Percentiles rank a stretch among this genome's conserved stretches.
Conservation (phyloP, 352 stramenopile species). For the Phytophthora aleatoria region DNA sequence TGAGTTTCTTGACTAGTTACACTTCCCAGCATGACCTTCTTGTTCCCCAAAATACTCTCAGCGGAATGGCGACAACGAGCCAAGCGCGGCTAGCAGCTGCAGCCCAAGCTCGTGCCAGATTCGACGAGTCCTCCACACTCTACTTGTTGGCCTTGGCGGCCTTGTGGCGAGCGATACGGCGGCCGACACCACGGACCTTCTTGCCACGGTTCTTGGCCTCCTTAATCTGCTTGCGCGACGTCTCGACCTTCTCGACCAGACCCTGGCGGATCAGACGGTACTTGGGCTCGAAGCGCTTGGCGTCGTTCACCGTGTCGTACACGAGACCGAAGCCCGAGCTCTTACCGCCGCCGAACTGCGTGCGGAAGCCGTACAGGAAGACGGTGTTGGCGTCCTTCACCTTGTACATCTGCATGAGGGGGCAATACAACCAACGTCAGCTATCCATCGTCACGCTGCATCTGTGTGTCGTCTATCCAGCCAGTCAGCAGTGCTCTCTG, state of each 20-base stretch:
- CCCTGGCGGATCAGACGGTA: slow-evolving; percentile 95
- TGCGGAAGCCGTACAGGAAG: slow-evolving; percentile 97
- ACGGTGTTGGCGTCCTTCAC: slow-evolving; percentile 95
- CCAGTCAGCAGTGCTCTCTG: slow-evolving; percentile 21
- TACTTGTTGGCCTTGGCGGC: slow-evolving; percentile 97
- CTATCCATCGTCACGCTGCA: slow-evolving; percentile 6
- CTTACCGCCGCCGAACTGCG: slow-evolving; percentile 98
- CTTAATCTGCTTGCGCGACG: slow-evolving; percentile 99
- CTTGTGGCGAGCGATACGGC: slow-evolving; percentile 99
- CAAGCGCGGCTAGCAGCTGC: slow-evolving; percentile 24
- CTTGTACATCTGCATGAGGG: slow-evolving; percentile 92
- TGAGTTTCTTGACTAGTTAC: slow-evolving; percentile 60
- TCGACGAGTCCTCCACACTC: slow-evolving; percentile 44
- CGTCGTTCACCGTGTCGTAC: slow-evolving; percentile 98
- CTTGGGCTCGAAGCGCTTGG: slow-evolving; percentile 99
- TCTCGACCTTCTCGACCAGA: slow-evolving; percentile 95
- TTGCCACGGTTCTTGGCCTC: slow-evolving; percentile 99
- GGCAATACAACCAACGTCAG: slow-evolving; percentile 21
- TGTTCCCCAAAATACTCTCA: slow-evolving; percentile 52
- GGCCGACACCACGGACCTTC: slow-evolving; percentile 98
- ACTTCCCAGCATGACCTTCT: slow-evolving; percentile 60
- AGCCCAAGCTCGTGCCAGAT: slow-evolving; percentile 26
- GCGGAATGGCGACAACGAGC: slow-evolving; percentile 43
- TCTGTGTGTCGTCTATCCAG: slow-evolving; percentile 16
- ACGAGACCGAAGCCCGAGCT: slow-evolving; percentile 98